Percentiles rank a stretch among this genome's conserved stretches.
phyloP scores from a whole-genome alignment of 805 yeast species.

The Priceomyces melissophilus region DNA sequence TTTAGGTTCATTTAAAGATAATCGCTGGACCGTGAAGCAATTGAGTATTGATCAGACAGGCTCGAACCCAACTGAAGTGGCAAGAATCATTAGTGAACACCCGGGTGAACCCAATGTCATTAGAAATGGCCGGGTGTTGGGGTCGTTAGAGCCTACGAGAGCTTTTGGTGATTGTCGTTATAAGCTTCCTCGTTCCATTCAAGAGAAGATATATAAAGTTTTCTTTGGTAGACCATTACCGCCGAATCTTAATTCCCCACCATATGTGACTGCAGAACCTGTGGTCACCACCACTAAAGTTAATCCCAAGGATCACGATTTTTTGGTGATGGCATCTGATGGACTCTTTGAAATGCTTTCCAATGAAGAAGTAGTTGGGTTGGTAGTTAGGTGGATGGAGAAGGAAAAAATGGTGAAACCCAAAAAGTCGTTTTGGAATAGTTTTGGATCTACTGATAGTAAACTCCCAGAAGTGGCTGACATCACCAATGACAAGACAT shows the following conservation, averaged over 20 bases:
- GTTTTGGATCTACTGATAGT: conserved; percentile 38
- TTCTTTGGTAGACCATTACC: conserved; percentile 82
- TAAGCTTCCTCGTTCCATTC: conserved; percentile 76
- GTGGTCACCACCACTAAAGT: conserved; percentile 80
- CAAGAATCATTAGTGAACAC: conserved; percentile 78
- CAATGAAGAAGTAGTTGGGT: conserved; percentile 87
- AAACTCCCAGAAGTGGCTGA: conserved; percentile 64
- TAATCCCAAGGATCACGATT: conserved; percentile 68
- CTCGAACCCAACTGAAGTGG: conserved; percentile 81
- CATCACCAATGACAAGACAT: conserved; percentile 53
- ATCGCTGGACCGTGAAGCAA: conserved; percentile 84
- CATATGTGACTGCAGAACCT: conserved; percentile 97
- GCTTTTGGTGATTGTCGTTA: conserved; percentile 98
- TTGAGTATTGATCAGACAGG: conserved; percentile 93
- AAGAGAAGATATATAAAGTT: conserved; percentile 65
- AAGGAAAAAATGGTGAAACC: conserved; percentile 60
- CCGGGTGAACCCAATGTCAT: conserved; percentile 86
- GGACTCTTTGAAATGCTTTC: conserved; percentile 90
- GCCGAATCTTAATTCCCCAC: conserved; percentile 76
- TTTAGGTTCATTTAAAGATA: conserved; percentile 67
- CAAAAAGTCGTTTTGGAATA: conserved; percentile 45
- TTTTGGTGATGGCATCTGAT: conserved; percentile 89
- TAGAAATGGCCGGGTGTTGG: conserved; percentile 84
- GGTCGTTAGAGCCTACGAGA: conserved; percentile 90
- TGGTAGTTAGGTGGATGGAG: conserved; percentile 93